Percentiles rank a stretch among this genome's conserved stretches.
phyloP scores from a whole-genome alignment of 495 filamentous ascomycete species.

The Chaetomium cochliodes region DNA sequence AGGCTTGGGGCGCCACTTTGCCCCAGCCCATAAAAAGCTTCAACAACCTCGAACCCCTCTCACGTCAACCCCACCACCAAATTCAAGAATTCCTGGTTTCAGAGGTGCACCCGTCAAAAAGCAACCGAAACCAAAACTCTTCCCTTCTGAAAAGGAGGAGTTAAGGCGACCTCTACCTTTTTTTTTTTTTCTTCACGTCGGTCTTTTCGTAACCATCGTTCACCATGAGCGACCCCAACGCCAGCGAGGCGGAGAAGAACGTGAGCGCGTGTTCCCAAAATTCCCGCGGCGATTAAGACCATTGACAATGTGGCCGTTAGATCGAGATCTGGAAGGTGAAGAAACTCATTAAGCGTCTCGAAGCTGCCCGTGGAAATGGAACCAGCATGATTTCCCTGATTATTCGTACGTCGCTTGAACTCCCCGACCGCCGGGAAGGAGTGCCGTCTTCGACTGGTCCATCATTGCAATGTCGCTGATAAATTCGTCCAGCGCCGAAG shows the following conservation, averaged over 20 bases:
- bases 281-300: background rate
- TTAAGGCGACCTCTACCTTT: constrained; percentile 5
- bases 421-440: constrained; percentile 13
- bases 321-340: constrained; percentile 87
- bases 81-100: constrained; percentile 20
- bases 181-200: constrained; percentile 12
- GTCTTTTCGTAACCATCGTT: constrained; percentile 26
- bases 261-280: constrained; percentile 45
- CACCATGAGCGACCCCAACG: constrained; percentile 87
- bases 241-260: constrained; percentile 96
- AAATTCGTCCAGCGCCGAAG: constrained; percentile 69
- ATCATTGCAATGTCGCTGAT: constrained; percentile 22
- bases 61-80: constrained; percentile 35
- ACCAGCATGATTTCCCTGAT: constrained; percentile 99
- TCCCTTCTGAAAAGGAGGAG: constrained; percentile 15
- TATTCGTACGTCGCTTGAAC: constrained; percentile 67
- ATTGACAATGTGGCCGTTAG: constrained; percentile 34
- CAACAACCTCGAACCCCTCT: constrained; percentile 31
- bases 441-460: constrained; percentile 16
- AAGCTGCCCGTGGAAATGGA: constrained; percentile 89
- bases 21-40: constrained; percentile 30
- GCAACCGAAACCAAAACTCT: constrained; percentile 2
- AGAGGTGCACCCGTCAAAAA: constrained; percentile 10
- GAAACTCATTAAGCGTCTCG: constrained; percentile 95
- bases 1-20: constrained; percentile 13